A percentile compares a stretch with the other conserved stretches of the same genome.
phyloP scores from a whole-genome alignment of 805 yeast species.

The Wickerhamomyces chambardii region DNA sequence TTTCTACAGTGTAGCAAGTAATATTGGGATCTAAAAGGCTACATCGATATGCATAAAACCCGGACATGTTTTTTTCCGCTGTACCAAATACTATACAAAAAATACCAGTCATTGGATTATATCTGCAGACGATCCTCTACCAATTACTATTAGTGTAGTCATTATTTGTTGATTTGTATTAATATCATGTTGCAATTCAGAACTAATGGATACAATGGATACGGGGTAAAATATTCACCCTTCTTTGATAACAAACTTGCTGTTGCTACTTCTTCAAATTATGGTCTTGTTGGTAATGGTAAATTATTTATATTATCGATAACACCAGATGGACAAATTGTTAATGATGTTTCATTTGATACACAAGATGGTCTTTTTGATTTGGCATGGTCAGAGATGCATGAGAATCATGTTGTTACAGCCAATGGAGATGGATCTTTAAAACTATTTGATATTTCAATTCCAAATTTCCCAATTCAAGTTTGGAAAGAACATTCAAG shows the following conservation, averaged over 20 bases:
- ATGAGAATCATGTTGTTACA: constrained; percentile 76
- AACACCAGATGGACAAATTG: constrained; percentile 52
- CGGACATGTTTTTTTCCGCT: too few relatives aligned
- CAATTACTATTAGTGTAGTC: too few relatives aligned
- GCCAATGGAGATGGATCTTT: constrained; percentile 91
- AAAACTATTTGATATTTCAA: constrained; percentile 68
- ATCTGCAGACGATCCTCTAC: too few relatives aligned
- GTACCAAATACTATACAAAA: too few relatives aligned
- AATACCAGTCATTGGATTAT: too few relatives aligned
- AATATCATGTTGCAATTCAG: constrained; percentile 56
- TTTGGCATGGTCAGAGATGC: constrained; percentile 81
- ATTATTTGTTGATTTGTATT: too few relatives aligned
- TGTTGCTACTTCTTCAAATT: constrained; percentile 86
- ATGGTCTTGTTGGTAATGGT: constrained; percentile 93
- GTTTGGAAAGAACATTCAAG: constrained; percentile 70
- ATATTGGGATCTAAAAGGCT: too few relatives aligned
- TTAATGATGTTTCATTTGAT: constrained; percentile 52
- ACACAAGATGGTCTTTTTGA: constrained; percentile 93
- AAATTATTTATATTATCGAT: constrained; percentile 64
- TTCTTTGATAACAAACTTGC: constrained; percentile 85
- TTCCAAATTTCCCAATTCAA: constrained; percentile 61
- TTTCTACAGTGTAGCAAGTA: too few relatives aligned
- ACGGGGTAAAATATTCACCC: constrained; percentile 84
- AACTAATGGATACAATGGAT: constrained; percentile 80
- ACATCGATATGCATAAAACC: too few relatives aligned